phyloP scores from a whole-genome alignment of 2,329 filamentous ascomycete genomes.

The Phoma herbarum region DNA sequence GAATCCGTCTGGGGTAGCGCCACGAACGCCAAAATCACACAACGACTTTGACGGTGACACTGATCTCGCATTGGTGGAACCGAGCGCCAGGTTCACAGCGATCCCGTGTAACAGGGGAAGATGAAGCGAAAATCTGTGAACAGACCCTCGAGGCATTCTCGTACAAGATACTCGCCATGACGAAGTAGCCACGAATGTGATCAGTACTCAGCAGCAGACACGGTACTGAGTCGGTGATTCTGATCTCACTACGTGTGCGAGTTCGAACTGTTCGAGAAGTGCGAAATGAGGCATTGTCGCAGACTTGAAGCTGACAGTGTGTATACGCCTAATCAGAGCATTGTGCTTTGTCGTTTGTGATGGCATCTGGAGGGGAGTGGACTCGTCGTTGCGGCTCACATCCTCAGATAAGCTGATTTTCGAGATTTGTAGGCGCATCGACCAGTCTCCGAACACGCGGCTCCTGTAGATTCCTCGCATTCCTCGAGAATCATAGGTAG shows the following conservation, averaged over 20 bases:
- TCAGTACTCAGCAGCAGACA: slow-evolving; percentile 3
- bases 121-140: slow-evolving; percentile 29
- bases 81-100: slow-evolving; percentile 46
- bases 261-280: background rate
- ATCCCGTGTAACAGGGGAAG: slow-evolving; percentile 43
- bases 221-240: slow-evolving; percentile 3
- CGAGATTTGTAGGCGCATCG: background rate
- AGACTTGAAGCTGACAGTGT: background rate
- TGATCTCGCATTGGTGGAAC: slow-evolving; percentile 52
- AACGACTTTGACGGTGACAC: slow-evolving; percentile 41
- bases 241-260: slow-evolving; percentile 5
- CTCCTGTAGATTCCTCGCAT: background rate
- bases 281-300: slow-evolving; percentile 8
- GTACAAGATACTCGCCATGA: slow-evolving; percentile 1
- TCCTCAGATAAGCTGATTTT: background rate
- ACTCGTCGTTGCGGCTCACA: background rate
- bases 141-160: slow-evolving; percentile 13
- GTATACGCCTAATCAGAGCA: background rate
- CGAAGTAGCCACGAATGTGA: background rate
- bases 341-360: background rate
- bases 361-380: background rate
- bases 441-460: background rate
- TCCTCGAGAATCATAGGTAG: slow-evolving; percentile 2
- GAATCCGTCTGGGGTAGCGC: slow-evolving; percentile 40
- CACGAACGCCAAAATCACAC: slow-evolving; percentile 43